These are phyloP conservation scores for Gnomoniopsis sp. DNA, from an alignment of 2,329 filamentous ascomycete genomes.

Conservation along the genomic window DNA sequence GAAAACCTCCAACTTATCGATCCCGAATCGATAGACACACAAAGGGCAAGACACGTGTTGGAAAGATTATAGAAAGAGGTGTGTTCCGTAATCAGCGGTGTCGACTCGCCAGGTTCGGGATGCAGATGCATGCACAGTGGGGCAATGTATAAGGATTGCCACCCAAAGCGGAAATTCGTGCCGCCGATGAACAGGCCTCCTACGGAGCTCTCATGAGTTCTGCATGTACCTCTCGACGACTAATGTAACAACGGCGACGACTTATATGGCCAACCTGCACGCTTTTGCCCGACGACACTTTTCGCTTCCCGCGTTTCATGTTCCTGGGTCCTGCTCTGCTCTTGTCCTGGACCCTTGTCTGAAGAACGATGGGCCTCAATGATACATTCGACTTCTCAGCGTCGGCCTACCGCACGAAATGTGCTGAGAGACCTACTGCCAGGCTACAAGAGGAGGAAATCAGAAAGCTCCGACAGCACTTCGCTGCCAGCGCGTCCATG, in stretches of 20 bases:
- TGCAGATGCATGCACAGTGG: not conserved
- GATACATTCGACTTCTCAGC: slow-evolving; percentile 17
- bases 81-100: too few species aligned
- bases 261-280: not conserved
- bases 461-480: slow-evolving; percentile 15
- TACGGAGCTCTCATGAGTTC: not conserved
- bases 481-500: slow-evolving; percentile 15
- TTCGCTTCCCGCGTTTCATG: too few species aligned
- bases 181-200: not conserved
- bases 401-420: slow-evolving; percentile 15
- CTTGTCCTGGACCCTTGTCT: not conserved
- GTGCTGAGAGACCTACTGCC: slow-evolving; percentile 8
- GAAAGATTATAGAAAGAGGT: not conserved
- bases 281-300: not conserved
- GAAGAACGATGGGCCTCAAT: slow-evolving; percentile 8
- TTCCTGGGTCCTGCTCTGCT: not conserved
- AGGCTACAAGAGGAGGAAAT: slow-evolving; percentile 17
- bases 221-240: not conserved
- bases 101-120: not conserved
- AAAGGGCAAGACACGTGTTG: not conserved
- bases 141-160: not conserved
- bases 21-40: not conserved
- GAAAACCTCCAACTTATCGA: not conserved
- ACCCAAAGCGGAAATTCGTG: not conserved
- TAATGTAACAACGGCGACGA: too few species aligned